These are phyloP conservation scores for Boletus rufocinnamomeus DNA, from an alignment of 768 basidiomycete species.

Conservation along the genomic window DNA sequence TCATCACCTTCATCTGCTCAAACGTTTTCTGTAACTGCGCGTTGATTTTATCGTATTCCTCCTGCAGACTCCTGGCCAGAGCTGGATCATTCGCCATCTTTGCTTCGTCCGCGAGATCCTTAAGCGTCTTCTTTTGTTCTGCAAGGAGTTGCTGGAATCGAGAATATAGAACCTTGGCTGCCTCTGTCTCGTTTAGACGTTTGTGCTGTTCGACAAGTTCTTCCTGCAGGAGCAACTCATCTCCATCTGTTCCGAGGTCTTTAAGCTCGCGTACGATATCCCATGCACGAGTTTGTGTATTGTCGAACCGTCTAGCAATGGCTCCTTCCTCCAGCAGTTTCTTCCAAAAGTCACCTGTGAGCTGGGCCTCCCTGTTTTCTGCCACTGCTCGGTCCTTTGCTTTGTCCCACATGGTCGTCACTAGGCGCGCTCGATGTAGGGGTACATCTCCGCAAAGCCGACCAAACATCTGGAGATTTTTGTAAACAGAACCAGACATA, in stretches of 20 bases:
- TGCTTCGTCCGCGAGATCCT: constrained; percentile 23
- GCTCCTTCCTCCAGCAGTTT: constrained; percentile 6
- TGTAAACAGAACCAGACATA: constrained; percentile 30
- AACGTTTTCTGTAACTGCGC: constrained; percentile 19
- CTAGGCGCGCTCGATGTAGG: constrained; percentile 34
- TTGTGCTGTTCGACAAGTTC: constrained; percentile 17
- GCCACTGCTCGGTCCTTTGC: too few relatives aligned
- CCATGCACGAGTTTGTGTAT: neutral
- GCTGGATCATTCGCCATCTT: constrained; percentile 10
- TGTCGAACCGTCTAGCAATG: neutral
- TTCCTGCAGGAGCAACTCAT: constrained; percentile 22
- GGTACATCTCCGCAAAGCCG: constrained; percentile 37
- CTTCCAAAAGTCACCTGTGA: constrained; percentile 30
- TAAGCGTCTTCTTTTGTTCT: constrained; percentile 16
- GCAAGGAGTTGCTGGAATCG: constrained; percentile 18
- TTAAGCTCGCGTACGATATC: neutral
- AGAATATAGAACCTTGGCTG: constrained; percentile 20
- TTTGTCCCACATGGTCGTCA: constrained; percentile 41
- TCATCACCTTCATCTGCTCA: constrained; percentile 23
- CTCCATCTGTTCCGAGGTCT: neutral
- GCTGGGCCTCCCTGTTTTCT: constrained; percentile 25
- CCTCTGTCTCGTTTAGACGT: constrained; percentile 25
- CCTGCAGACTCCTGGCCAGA: constrained; percentile 10
- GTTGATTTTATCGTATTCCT: too few relatives aligned
- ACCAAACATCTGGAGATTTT: constrained; percentile 37